A percentile compares a stretch with the other conserved stretches of the same genome.
These are phyloP conservation scores for Triticum aestivum DNA, from an alignment of 176 grass and related monocot species.

Conservation along the genomic window DNA sequence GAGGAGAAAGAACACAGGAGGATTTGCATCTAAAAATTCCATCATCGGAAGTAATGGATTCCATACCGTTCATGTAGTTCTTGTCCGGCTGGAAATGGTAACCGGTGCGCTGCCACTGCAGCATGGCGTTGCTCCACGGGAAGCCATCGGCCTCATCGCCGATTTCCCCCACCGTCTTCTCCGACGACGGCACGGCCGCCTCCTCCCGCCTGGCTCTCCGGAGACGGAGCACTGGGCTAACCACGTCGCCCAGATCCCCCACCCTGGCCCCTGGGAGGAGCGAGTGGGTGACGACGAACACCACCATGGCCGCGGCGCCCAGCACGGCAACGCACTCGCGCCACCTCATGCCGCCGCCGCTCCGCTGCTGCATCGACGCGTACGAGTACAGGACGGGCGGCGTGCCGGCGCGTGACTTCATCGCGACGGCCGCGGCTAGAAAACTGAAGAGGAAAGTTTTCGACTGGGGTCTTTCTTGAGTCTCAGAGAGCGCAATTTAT, in stretches of 20 bases:
- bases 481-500: too few species aligned
- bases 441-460: too few species aligned
- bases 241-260: too few species aligned
- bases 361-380: not conserved
- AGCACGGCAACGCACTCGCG: not conserved
- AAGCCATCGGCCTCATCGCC: not conserved
- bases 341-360: not conserved
- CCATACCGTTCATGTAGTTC: conserved; percentile 61
- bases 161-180: too few species aligned
- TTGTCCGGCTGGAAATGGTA: conserved; percentile 26
- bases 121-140: conserved; percentile 53
- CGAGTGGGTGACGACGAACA: not conserved
- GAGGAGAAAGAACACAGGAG: too few species aligned
- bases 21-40: too few species aligned
- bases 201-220: too few species aligned
- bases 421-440: too few species aligned
- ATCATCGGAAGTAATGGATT: too few species aligned
- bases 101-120: conserved; percentile 56
- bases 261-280: not conserved
- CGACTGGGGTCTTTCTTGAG: too few species aligned
- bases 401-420: too few species aligned
- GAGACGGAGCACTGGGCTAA: too few species aligned
- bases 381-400: not conserved
- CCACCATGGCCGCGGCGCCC: not conserved
- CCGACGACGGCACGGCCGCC: not conserved